phyloP scores from a whole-genome alignment of 192 early-diverging fungal species.

The Obelidium mucronatum region DNA sequence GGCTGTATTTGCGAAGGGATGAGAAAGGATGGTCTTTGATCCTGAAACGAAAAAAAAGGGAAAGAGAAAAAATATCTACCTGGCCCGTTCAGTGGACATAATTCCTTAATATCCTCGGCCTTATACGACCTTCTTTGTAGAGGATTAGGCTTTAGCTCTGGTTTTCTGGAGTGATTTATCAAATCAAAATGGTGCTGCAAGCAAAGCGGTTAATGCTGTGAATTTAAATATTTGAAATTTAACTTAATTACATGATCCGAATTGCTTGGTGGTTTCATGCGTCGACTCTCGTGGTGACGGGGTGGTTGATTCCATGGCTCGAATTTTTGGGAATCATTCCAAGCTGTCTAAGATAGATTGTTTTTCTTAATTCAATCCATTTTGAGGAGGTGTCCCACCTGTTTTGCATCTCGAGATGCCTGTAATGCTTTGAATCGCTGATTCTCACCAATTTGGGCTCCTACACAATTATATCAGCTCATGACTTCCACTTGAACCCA shows the following conservation, averaged over 20 bases:
- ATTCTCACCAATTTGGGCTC: conserved; percentile 27
- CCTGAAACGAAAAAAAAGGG: neutral
- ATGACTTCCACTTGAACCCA: neutral
- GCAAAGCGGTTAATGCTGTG: neutral
- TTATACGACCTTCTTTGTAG: neutral
- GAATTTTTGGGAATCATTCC: neutral
- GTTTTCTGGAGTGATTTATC: conserved; percentile 24
- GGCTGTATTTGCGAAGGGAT: neutral
- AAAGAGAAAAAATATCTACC: neutral
- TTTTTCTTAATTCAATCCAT: too few species aligned
- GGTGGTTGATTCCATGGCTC: conserved; percentile 9
- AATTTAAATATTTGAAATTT: neutral
- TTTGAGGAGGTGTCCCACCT: too few species aligned
- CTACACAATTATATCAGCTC: neutral
- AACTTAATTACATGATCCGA: conserved; percentile 17
- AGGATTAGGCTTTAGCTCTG: neutral
- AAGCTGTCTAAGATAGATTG: neutral
- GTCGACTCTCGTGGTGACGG: conserved; percentile 1
- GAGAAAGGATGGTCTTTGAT: neutral
- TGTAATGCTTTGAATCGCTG: neutral
- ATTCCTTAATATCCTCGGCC: neutral
- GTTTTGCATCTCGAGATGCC: neutral
- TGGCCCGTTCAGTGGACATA: conserved; percentile 23
- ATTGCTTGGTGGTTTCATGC: conserved; percentile 28
- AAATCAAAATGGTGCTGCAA: conserved; percentile 5